Percentiles rank a stretch among this genome's conserved stretches.
Conservation (phyloP, 2,329 filamentous ascomycete genomes). For the Aotearoamyces nothofagi region DNA sequence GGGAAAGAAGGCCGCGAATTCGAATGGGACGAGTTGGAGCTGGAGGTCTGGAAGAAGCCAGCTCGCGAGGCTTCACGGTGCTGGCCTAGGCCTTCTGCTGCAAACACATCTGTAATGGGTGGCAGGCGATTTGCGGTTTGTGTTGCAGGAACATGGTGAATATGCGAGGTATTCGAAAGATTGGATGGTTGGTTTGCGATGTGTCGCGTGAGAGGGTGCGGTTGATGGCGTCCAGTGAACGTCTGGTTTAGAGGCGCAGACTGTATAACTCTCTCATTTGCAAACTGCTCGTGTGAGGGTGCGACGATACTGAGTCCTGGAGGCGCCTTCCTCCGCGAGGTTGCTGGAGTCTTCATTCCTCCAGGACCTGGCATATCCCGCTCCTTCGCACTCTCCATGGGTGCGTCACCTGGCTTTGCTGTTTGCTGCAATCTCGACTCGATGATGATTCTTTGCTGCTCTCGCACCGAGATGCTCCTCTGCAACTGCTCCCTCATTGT, state of each 20-base stretch:
- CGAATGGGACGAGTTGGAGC: constrained; percentile 40
- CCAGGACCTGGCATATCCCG: constrained; percentile 25
- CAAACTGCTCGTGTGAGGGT: constrained; percentile 81
- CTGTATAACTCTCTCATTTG: constrained; percentile 88
- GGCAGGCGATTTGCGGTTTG: constrained; percentile 88
- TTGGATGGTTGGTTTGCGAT: constrained; percentile 70
- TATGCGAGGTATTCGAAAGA: constrained; percentile 71
- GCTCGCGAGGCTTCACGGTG: constrained; percentile 31
- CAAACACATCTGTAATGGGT: constrained; percentile 89
- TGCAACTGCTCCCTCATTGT: constrained; percentile 91
- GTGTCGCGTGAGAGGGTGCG: constrained; percentile 62
- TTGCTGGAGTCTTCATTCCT: constrained; percentile 55
- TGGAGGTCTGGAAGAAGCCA: constrained; percentile 11
- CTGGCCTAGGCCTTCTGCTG: constrained; percentile 52
- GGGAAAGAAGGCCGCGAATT: constrained; percentile 54
- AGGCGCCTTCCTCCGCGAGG: constrained; percentile 65
- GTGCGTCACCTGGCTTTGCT: constrained; percentile 61
- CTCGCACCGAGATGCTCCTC: constrained; percentile 80
- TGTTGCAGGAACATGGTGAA: constrained; percentile 75
- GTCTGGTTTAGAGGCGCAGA: constrained; percentile 90
- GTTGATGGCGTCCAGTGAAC: constrained; percentile 79
- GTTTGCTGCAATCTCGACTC: constrained; percentile 82
- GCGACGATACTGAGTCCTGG: constrained; percentile 90
- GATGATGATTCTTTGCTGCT: constrained; percentile 90
- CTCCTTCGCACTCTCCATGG: constrained; percentile 38